Percentiles rank a stretch among this genome's conserved stretches.
These are phyloP conservation scores for Gomphus sp. DNA, from an alignment of 1,284 basidiomycete species.

Conservation along the genomic window DNA sequence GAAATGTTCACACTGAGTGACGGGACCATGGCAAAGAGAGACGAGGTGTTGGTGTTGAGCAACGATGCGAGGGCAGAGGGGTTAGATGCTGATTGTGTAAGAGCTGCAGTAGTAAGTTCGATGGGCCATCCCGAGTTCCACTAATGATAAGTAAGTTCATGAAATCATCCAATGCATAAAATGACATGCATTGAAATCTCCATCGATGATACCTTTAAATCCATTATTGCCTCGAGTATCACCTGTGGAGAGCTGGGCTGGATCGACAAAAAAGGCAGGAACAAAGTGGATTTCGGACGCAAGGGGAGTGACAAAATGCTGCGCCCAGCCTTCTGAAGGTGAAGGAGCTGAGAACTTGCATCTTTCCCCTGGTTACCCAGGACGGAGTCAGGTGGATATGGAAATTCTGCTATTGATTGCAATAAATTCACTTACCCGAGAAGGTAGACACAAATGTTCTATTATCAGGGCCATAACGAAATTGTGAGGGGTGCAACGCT, in stretches of 20 bases:
- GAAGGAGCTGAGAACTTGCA: constrained; percentile 60
- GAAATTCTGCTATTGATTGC: not conserved
- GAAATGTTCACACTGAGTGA: not conserved
- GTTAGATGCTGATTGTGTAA: not conserved
- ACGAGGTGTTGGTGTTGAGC: not conserved
- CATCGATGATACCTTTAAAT: constrained; percentile 37
- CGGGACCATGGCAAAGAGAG: not conserved
- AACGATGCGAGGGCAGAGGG: not conserved
- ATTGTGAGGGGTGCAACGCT: constrained; percentile 39
- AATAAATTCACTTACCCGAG: constrained; percentile 33
- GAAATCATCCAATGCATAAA: not conserved
- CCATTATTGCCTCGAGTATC: constrained; percentile 9
- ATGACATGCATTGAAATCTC: constrained; percentile 48
- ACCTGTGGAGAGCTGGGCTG: constrained; percentile 30
- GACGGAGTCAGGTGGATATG: not conserved
- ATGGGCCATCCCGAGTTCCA: constrained; percentile 65
- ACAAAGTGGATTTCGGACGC: constrained; percentile 33
- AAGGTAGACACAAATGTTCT: constrained; percentile 71
- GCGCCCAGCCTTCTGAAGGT: constrained; percentile 44
- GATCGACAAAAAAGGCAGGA: constrained; percentile 53
- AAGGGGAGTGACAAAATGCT: constrained; percentile 9
- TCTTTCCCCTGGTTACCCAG: constrained; percentile 26
- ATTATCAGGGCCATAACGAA: constrained; percentile 35
- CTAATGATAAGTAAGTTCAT: constrained; percentile 21
- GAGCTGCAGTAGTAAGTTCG: constrained; percentile 35